Conservation (phyloP, 164 flowering plant genomes). For the Magnolia officinalis region DNA sequence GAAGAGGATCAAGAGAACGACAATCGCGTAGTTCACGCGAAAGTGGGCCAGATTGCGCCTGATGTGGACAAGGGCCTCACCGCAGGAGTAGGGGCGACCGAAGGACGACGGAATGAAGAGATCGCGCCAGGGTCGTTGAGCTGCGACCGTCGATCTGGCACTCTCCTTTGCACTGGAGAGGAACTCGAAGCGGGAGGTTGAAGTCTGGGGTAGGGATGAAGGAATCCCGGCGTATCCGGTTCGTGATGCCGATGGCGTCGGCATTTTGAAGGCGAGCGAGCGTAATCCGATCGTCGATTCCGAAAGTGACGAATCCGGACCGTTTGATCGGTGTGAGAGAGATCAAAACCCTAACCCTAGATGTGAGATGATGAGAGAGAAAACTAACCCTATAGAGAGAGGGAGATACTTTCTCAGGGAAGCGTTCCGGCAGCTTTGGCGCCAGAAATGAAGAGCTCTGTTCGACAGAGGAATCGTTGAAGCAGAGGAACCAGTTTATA, state of each 20-base stretch:
- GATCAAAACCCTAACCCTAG: too few species aligned
- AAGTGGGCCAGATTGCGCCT: slow-evolving; percentile 47
- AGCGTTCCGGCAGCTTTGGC: too few species aligned
- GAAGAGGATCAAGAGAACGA: slow-evolving; percentile 41
- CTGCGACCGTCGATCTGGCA: slow-evolving; percentile 18
- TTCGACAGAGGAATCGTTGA: too few species aligned
- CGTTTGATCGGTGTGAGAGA: too few species aligned
- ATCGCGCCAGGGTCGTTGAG: slow-evolving; percentile 52
- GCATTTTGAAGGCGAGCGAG: not conserved
- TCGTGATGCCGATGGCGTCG: not conserved
- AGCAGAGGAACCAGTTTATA: too few species aligned
- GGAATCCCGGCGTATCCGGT: slow-evolving; percentile 7
- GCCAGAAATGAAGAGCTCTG: too few species aligned
- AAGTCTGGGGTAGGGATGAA: not conserved
- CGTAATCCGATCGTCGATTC: not conserved
- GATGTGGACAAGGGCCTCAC: slow-evolving; percentile 51
- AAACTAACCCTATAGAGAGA: too few species aligned
- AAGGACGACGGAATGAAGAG: slow-evolving; percentile 39
- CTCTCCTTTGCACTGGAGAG: slow-evolving; percentile 17
- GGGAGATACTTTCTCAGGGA: too few species aligned
- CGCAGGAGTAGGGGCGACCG: slow-evolving; percentile 40
- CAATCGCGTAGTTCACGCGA: slow-evolving; percentile 51
- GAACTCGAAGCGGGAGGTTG: slow-evolving; percentile 15
- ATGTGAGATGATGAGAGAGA: too few species aligned
- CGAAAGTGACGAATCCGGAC: too few species aligned